A percentile compares a stretch with the other conserved stretches of the same genome.
Evolutionary conservation across 345 rosid genomes (phyloP).

Genomic region (Clausena lansium): DNA sequence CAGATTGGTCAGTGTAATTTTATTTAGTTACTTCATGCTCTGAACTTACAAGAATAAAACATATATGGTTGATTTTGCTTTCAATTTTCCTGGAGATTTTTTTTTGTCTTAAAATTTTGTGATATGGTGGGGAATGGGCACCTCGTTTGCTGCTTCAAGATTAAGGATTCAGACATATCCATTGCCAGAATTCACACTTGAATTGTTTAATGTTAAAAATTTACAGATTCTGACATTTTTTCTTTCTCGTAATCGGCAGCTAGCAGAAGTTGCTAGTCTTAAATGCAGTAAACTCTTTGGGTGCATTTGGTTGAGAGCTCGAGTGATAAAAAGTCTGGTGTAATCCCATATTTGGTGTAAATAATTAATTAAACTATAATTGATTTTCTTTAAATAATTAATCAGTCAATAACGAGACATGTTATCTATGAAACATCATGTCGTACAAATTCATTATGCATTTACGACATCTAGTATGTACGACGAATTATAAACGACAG

Average conservation of each 20-base stretch:
- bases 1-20: constrained; percentile 17
- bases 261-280: too few species aligned
- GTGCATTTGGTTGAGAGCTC: too few species aligned
- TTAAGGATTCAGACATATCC: background rate
- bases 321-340: too few species aligned
- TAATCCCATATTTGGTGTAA: too few species aligned
- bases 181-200: constrained; percentile 10
- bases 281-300: too few species aligned
- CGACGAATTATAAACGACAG: too few species aligned
- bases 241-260: constrained; percentile 17
- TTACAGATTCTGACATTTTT: constrained; percentile 23
- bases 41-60: constrained; percentile 8
- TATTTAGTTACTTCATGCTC: constrained; percentile 12
- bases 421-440: too few species aligned
- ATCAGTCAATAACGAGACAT: too few species aligned
- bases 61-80: background rate
- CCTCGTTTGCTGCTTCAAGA: background rate
- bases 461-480: too few species aligned
- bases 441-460: too few species aligned
- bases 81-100: background rate
- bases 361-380: too few species aligned
- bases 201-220: constrained; percentile 28
- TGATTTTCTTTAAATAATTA: too few species aligned
- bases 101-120: background rate
- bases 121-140: background rate